Percentiles rank a stretch among this genome's conserved stretches.
phyloP scores from a whole-genome alignment of 495 filamentous ascomycete genomes.

The Chaetomium cochliodes region DNA sequence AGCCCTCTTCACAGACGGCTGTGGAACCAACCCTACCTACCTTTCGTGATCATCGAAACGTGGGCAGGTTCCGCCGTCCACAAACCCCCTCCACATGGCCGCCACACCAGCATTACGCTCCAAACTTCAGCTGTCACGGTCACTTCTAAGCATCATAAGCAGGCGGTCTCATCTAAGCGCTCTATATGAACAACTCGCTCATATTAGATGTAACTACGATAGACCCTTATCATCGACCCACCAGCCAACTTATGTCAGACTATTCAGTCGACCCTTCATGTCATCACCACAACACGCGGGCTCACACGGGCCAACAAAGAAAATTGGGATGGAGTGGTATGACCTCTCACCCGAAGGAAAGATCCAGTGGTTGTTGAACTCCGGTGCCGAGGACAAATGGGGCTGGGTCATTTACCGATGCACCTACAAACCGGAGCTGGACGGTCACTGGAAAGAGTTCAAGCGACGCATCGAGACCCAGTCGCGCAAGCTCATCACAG shows the following conservation, averaged over 20 bases:
- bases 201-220: background rate
- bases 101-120: background rate
- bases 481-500: background rate
- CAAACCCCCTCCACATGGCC: background rate
- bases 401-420: constrained; percentile 7
- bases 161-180: background rate
- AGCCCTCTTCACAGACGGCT: too few relatives aligned
- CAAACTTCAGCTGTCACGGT: background rate
- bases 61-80: too few relatives aligned
- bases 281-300: background rate
- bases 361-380: background rate
- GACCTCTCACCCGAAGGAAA: background rate
- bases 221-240: background rate
- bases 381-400: background rate
- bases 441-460: background rate
- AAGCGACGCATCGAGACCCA: background rate
- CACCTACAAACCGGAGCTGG: background rate
- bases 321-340: background rate
- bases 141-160: background rate
- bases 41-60: too few relatives aligned
- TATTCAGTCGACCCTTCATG: background rate
- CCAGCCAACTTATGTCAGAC: background rate
- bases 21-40: too few relatives aligned
- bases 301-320: background rate
- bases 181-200: background rate